Conservation (phyloP, 2,329 filamentous ascomycete genomes). For the Phialophora tarda region DNA sequence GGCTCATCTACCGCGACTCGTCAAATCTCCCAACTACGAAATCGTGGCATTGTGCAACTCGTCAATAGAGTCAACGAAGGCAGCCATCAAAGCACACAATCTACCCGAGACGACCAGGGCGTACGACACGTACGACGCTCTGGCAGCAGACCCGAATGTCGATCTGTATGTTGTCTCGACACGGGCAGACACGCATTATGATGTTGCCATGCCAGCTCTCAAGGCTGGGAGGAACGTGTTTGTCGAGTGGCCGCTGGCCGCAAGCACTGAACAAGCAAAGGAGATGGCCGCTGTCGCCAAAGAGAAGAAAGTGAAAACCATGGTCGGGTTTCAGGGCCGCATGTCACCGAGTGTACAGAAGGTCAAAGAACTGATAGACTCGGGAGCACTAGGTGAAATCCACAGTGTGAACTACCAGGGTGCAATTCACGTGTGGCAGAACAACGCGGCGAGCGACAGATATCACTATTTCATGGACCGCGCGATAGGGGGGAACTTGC, state of each 20-base stretch:
- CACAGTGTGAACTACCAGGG: slow-evolving; percentile 57
- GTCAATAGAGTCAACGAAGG: slow-evolving; percentile 51
- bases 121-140: slow-evolving; percentile 57
- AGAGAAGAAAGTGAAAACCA: slow-evolving; percentile 46
- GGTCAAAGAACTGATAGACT: slow-evolving; percentile 53
- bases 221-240: slow-evolving; percentile 60
- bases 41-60: slow-evolving; percentile 63
- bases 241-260: slow-evolving; percentile 65
- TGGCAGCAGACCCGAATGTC: slow-evolving; percentile 58
- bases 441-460: slow-evolving; percentile 39
- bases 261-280: slow-evolving; percentile 49
- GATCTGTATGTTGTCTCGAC: slow-evolving; percentile 63
- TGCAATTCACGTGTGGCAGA: slow-evolving; percentile 46
- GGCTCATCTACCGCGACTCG: slow-evolving; percentile 66
- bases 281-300: slow-evolving; percentile 50
- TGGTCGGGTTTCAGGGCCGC: slow-evolving; percentile 61
- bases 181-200: slow-evolving; percentile 60
- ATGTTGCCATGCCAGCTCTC: slow-evolving; percentile 54
- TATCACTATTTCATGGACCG: slow-evolving; percentile 58
- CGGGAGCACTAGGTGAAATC: slow-evolving; percentile 58
- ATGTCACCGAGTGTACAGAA: slow-evolving; percentile 53
- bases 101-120: slow-evolving; percentile 52
- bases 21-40: slow-evolving; percentile 52
- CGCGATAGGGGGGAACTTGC: slow-evolving; percentile 51
- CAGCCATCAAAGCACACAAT: slow-evolving; percentile 52